Evolutionary conservation across 106 monocot genomes (phyloP), one percentile per base, ranked within the genome.

Genomic region (Hemerocallis citrina): DNA sequence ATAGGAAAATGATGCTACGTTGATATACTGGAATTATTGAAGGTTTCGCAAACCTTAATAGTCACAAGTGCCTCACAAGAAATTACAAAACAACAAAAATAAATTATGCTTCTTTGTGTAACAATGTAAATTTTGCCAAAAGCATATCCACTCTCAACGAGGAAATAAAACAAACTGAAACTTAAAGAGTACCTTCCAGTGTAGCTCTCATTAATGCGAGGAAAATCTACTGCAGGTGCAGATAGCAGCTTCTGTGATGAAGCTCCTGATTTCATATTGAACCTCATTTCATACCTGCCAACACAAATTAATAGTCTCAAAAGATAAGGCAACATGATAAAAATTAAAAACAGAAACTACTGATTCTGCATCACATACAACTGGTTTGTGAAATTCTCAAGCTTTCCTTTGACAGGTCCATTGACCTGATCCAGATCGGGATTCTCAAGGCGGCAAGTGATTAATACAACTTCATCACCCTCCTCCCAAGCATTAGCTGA

Each of bases 401-500:
- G 75, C 39, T 66, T 68, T 6, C 76, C 71, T 61, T 81, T 61
- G 29, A 46, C 23, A 25, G 21, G 14, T 74, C 77, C 86, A 72
- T 66, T 91, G 41, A 86, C 42, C 66, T 57, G 58, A 35, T 84
- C 92, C 66, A 92, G 72, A 55, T 84, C 81, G 32, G 65, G 81
- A 66, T 92, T 84, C 66, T 79, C 61, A 45, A 92, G 64, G 54
- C 88, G 88, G 65, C 92, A 93, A 30, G 88, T 79, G 33, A 93
- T 76, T 13, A 93, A 66, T 45, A 93, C 76, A 45, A 93, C 79
- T 61, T 93, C 92, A 67, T 88, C 84, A 20, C 79, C 92, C 34
- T 85, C 88, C 68, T 93, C 92, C 92, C 92, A 93, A 43, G 92
- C 88, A 81, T 93, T 93, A 55, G 88, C 61, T 61, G 40, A 61